Conservation (phyloP, 176 grass and related monocot species). For the Cocos nucifera region DNA sequence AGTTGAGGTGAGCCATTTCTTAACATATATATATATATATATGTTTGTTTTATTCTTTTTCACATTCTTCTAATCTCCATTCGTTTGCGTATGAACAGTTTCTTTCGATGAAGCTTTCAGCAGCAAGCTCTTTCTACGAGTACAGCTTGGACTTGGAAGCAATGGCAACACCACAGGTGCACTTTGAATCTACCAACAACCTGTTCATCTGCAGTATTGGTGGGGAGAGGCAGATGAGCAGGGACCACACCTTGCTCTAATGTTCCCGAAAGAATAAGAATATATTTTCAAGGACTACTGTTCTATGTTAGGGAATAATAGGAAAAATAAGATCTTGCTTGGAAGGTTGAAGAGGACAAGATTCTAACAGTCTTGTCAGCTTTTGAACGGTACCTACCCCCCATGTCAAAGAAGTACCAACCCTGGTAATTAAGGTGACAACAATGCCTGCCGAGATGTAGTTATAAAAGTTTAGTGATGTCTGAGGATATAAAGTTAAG, state of each 20-base stretch:
- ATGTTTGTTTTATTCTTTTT: background rate
- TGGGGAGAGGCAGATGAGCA: background rate
- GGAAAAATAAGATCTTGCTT: background rate
- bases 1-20: constrained; percentile 12
- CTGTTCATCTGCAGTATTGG: background rate
- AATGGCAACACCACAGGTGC: background rate
- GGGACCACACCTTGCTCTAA: background rate
- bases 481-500: too few relatives aligned
- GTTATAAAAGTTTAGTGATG: too few relatives aligned
- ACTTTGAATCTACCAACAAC: background rate
- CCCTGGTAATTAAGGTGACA: too few relatives aligned
- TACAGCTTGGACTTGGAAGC: background rate
- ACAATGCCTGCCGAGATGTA: too few relatives aligned
- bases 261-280: background rate
- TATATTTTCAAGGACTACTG: background rate
- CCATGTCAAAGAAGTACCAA: too few relatives aligned
- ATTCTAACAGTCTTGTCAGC: background rate
- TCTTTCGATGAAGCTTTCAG: constrained; percentile 19
- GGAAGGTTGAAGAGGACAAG: constrained; percentile 1
- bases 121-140: constrained; percentile 16
- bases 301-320: background rate
- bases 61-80: background rate
- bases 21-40: background rate
- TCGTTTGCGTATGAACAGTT: constrained; percentile 5
- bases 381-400: background rate